These are phyloP conservation scores for Neurospora hispaniola DNA, from an alignment of 495 filamentous ascomycete species.

Conservation along the genomic window DNA sequence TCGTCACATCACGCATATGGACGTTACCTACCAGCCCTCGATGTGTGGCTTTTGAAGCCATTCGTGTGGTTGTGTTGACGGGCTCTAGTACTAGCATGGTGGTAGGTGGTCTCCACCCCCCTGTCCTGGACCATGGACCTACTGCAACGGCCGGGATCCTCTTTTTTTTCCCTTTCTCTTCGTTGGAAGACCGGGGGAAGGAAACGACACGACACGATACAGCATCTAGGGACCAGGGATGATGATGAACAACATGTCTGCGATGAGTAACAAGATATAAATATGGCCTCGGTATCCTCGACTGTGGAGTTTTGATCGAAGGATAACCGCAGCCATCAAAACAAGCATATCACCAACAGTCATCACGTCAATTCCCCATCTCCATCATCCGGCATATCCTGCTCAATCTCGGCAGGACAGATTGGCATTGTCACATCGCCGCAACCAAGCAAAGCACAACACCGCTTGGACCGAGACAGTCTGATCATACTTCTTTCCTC, in stretches of 20 bases:
- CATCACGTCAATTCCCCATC: not conserved
- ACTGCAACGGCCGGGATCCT: not conserved
- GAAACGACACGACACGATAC: not conserved
- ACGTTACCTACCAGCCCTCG: not conserved
- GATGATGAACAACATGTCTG: not conserved
- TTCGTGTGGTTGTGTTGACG: not conserved
- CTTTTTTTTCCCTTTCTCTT: not conserved
- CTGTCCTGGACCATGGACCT: not conserved
- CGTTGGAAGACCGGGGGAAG: not conserved
- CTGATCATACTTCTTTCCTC: not conserved
- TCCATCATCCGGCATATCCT: not conserved
- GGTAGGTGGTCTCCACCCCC: not conserved
- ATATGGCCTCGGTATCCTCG: slow-evolving; percentile 9
- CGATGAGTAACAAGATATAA: slow-evolving; percentile 10
- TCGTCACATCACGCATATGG: not conserved
- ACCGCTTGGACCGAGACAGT: not conserved
- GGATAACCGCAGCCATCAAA: not conserved
- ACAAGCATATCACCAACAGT: not conserved
- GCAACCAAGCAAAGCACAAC: not conserved
- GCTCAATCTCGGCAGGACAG: not conserved
- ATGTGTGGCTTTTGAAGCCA: not conserved
- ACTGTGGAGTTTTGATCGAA: not conserved
- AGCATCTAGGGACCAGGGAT: not conserved
- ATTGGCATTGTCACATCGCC: not conserved
- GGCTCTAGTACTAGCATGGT: not conserved